Evolutionary conservation across 257 asterid species (phyloP).

Genomic region (Penstemon newberryi): DNA sequence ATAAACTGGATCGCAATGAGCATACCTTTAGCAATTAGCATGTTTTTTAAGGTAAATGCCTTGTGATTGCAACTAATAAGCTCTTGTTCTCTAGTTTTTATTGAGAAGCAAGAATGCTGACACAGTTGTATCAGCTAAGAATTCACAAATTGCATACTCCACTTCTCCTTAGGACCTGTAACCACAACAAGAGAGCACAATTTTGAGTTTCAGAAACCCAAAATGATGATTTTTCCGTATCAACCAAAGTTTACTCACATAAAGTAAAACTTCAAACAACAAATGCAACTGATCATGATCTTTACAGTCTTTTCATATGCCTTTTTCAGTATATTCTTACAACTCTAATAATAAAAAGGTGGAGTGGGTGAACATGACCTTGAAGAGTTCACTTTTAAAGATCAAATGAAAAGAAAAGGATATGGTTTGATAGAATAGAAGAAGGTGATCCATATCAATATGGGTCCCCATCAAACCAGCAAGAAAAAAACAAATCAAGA

Average conservation of each 20-base stretch:
- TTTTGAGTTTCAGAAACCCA: constrained; percentile 7
- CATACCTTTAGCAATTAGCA: constrained; percentile 28
- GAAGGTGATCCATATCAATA: constrained; percentile 22
- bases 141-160: constrained; percentile 28
- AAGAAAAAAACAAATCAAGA: constrained; percentile 21
- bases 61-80: constrained; percentile 21
- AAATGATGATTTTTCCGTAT: constrained; percentile 5
- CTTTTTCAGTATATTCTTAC: constrained; percentile 25
- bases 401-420: constrained; percentile 17
- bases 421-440: constrained; percentile 1
- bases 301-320: constrained; percentile 23
- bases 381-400: constrained; percentile 28
- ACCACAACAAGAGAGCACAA: constrained; percentile 22
- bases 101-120: constrained; percentile 8
- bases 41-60: constrained; percentile 19
- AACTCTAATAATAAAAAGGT: constrained; percentile 20
- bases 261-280: constrained; percentile 25
- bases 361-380: constrained; percentile 31
- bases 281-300: constrained; percentile 33
- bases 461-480: constrained; percentile 27
- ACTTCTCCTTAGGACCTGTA: constrained; percentile 39
- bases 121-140: constrained; percentile 29
- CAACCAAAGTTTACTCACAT: constrained; percentile 22
- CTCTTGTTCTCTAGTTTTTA: constrained; percentile 4
- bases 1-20: background rate